Evolutionary conservation across 2,329 filamentous ascomycete genomes (phyloP), one percentile per base, ranked within the genome.

Genomic region (Chaetomium olivaceum): DNA sequence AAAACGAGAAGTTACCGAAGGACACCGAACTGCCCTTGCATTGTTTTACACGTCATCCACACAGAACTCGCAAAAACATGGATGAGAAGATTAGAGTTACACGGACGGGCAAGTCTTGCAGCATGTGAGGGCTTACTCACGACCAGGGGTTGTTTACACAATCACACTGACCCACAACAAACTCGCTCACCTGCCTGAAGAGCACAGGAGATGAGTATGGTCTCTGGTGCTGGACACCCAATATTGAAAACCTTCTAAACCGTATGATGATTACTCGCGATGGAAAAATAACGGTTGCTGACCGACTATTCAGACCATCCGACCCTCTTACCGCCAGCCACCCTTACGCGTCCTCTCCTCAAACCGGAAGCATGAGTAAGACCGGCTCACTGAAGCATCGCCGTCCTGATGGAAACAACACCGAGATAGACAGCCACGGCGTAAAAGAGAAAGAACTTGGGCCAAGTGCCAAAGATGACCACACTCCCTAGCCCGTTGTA

Each of bases 401-500:
- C n/a, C 8, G n/a, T 8, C 29, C 21, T 25, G 5, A 39, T n/a
- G 23, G 19, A 25, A 8, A 48, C 8, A 27, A 43, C 16, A 2
- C 46, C 33, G 14, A 62, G 21, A 27, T 27, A 55, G n/a, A 52
- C n/a, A 2, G 56, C 6, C 33, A 16, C 54, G 25, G 39, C 16
- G 5, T 12, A 11, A 21, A 64, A 63, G 4, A 54, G 3, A 23
- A 61, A 12, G 23, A 67, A 64, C 48, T 58, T 29, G 7, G 5
- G 16, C 65, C 65, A 67, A 48, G 65, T 58, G 21, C 55, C 61
- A 29, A 67, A 62, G 31, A 67, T 39, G 21, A 61, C 25, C 9
- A 62, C 65, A 36, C 58, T 62, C 12, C 31, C 61, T 12, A 67
- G 33, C 12, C 65, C 61, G 29, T 67, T 67, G 52, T 55, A 63